These are phyloP conservation scores for Pythium vanterpoolii DNA, from an alignment of 352 stramenopile genomes.

Conservation along the genomic window DNA sequence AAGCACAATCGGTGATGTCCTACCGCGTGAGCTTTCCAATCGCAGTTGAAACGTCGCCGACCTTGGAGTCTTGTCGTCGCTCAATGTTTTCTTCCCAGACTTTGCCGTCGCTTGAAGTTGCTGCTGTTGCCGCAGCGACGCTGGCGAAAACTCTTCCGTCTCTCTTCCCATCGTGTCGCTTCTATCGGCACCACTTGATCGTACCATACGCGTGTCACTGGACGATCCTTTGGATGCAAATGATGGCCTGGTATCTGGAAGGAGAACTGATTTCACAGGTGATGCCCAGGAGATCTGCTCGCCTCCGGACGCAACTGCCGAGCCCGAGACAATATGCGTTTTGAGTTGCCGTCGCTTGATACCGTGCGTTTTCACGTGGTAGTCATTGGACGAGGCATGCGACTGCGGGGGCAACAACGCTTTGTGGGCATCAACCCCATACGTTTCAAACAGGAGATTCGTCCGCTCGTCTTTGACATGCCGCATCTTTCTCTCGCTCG, in stretches of 20 bases:
- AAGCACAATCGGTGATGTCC: slow-evolving; percentile 26
- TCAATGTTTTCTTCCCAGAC: background rate
- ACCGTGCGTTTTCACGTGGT: slow-evolving; percentile 23
- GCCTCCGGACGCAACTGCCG: background rate
- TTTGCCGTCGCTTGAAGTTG: background rate
- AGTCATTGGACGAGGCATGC: background rate
- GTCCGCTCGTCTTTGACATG: slow-evolving; percentile 52
- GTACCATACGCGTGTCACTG: background rate
- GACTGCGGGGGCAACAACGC: slow-evolving; percentile 9
- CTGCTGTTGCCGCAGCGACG: slow-evolving; percentile 17
- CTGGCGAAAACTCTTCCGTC: slow-evolving; percentile 11
- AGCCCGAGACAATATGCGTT: slow-evolving; percentile 42
- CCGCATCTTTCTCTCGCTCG: slow-evolving; percentile 21
- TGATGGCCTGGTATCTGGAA: slow-evolving; percentile 22
- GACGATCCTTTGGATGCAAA: slow-evolving; percentile 25
- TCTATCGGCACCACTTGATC: slow-evolving; percentile 4
- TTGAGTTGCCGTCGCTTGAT: slow-evolving; percentile 60
- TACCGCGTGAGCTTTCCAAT: slow-evolving; percentile 5
- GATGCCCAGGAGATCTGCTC: slow-evolving; percentile 17
- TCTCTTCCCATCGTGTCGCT: background rate
- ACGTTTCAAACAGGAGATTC: slow-evolving; percentile 61
- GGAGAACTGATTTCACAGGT: slow-evolving; percentile 13
- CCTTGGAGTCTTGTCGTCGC: slow-evolving; percentile 7
- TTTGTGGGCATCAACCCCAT: slow-evolving; percentile 40
- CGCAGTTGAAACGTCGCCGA: slow-evolving; percentile 14